Evolutionary conservation across 192 early-diverging fungal species (phyloP).

Genomic region (Gigaspora rosea): DNA sequence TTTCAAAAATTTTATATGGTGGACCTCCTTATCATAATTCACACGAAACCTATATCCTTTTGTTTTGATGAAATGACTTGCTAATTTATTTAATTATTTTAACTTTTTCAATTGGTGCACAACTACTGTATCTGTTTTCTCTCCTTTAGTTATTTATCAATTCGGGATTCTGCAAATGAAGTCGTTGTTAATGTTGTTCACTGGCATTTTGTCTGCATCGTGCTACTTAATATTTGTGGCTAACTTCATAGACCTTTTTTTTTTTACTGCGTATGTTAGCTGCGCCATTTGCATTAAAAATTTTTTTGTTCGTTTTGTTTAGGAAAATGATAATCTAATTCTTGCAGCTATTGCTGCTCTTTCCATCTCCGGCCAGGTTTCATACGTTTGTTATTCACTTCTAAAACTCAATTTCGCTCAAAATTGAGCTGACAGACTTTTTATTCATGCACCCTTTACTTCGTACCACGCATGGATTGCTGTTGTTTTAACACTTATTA

Average conservation of each 20-base stretch:
- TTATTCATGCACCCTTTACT: neutral
- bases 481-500: neutral
- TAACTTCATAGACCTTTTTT: neutral
- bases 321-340: neutral
- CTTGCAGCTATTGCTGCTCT: neutral
- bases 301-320: neutral
- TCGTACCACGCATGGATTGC: neutral
- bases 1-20: constrained; percentile 10
- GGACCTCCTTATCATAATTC: constrained; percentile 38
- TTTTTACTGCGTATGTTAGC: neutral
- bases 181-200: constrained; percentile 59
- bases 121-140: neutral
- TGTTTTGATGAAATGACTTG: constrained; percentile 40
- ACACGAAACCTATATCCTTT: constrained; percentile 63
- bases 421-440: neutral
- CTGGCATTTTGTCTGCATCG: constrained; percentile 63
- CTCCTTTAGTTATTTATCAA: constrained; percentile 50
- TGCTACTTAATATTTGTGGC: constrained; percentile 48
- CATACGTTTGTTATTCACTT: neutral
- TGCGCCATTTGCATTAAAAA: too few relatives aligned
- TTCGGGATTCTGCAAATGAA: constrained; percentile 49
- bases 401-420: neutral
- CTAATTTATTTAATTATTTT: too few relatives aligned
- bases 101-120: too few relatives aligned
- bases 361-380: neutral